Evolutionary conservation across 2,329 filamentous ascomycete genomes (phyloP).

Genomic region (Trichoderma sp.): DNA sequence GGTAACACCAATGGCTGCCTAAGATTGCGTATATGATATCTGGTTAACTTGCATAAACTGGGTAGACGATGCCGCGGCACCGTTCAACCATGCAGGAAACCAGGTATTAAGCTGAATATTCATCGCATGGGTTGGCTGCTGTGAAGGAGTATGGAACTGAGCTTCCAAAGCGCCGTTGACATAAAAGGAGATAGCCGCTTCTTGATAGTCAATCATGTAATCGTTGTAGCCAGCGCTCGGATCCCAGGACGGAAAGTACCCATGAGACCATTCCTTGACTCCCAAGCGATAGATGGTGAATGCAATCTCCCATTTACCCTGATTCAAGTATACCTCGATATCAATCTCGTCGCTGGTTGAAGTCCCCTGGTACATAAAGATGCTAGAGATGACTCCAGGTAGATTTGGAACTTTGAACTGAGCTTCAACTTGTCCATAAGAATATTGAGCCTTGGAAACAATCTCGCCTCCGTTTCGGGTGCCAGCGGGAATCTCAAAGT

Average conservation of each 20-base stretch:
- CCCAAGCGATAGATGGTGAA: slow-evolving; percentile 11
- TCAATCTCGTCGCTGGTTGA: slow-evolving; percentile 17
- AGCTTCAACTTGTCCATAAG: slow-evolving; percentile 4
- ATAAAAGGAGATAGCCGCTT: neutral
- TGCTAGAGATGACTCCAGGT: slow-evolving; percentile 6
- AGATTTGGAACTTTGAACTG: slow-evolving; percentile 14
- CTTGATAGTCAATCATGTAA: slow-evolving; percentile 20
- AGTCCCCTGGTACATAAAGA: slow-evolving; percentile 17
- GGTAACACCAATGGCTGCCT: neutral
- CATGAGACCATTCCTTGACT: slow-evolving; percentile 3
- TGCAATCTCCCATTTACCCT: slow-evolving; percentile 14
- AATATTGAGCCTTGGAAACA: neutral
- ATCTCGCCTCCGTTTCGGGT: slow-evolving; percentile 11
- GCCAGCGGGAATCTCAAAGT: slow-evolving; percentile 9
- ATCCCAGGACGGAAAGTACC: slow-evolving; percentile 1
- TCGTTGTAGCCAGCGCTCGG: slow-evolving; percentile 2
- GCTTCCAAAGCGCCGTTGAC: neutral
- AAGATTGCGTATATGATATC: slow-evolving; percentile 4
- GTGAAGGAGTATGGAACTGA: slow-evolving; percentile 4
- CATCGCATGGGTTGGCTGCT: slow-evolving; percentile 4
- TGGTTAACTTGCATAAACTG: slow-evolving; percentile 7
- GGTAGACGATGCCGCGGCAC: neutral
- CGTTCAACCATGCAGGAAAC: slow-evolving; percentile 2
- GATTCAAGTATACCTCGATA: slow-evolving; percentile 9
- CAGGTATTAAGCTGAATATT: slow-evolving; percentile 12